These are phyloP conservation scores for Crithidia bombi DNA, from an alignment of 208 protist species.

Conservation along the genomic window DNA sequence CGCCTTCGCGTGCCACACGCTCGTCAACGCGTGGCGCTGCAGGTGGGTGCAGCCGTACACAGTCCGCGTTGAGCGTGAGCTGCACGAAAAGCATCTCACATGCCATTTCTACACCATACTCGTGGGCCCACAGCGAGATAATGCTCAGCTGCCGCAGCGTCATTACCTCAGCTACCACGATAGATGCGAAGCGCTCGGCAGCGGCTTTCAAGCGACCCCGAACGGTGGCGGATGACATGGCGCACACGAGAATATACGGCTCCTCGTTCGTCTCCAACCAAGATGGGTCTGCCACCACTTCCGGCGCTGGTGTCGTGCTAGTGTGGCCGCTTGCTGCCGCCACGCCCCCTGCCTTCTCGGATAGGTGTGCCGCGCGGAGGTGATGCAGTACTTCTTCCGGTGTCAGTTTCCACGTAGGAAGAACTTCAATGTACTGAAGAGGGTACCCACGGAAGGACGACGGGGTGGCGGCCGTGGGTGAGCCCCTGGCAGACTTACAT, in stretches of 20 bases:
- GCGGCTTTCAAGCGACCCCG: slow-evolving; percentile 38
- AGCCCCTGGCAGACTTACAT: too few species aligned
- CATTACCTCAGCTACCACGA: slow-evolving; percentile 17
- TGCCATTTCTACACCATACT: slow-evolving; percentile 52
- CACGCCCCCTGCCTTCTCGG: not conserved
- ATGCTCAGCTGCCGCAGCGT: slow-evolving; percentile 43
- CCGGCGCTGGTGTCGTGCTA: not conserved
- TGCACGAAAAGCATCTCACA: slow-evolving; percentile 55
- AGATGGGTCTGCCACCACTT: not conserved
- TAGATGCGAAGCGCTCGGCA: slow-evolving; percentile 26
- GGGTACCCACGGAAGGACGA: slow-evolving; percentile 26
- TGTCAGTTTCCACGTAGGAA: slow-evolving; percentile 23
- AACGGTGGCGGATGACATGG: slow-evolving; percentile 27
- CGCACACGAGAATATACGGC: slow-evolving; percentile 33
- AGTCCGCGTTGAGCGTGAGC: slow-evolving; percentile 31
- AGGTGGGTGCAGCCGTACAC: slow-evolving; percentile 27
- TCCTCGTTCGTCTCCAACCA: slow-evolving; percentile 32
- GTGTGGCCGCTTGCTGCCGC: not conserved
- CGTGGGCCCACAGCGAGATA: slow-evolving; percentile 61
- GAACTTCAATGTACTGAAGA: slow-evolving; percentile 37
- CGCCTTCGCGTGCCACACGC: not conserved
- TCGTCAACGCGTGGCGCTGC: not conserved
- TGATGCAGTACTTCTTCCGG: slow-evolving; percentile 27
- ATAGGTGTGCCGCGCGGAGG: not conserved
- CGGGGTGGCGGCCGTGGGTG: too few species aligned